Evolutionary conservation across 2,329 filamentous ascomycete species (phyloP).

Genomic region (Aspergillus clavatus): DNA sequence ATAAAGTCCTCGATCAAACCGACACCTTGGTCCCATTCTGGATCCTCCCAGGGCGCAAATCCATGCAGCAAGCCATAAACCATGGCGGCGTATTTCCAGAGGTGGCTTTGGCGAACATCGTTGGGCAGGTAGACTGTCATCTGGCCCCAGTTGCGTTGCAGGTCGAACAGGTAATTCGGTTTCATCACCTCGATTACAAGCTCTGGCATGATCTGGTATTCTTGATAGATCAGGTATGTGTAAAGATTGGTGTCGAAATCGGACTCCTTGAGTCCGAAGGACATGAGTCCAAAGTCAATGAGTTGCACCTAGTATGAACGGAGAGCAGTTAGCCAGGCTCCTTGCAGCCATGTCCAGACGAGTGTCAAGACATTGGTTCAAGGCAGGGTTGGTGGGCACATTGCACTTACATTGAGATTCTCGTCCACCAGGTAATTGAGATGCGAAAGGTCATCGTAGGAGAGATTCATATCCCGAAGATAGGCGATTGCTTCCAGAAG

Average conservation of each 20-base stretch:
- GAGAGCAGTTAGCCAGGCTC: not conserved
- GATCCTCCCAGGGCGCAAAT: slow-evolving; percentile 29
- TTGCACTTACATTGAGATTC: slow-evolving; percentile 14
- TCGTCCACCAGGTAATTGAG: slow-evolving; percentile 28
- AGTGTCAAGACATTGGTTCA: not conserved
- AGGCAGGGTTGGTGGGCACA: too few species aligned
- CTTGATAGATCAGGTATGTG: slow-evolving; percentile 18
- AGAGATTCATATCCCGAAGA: slow-evolving; percentile 26
- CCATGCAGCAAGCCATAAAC: slow-evolving; percentile 31
- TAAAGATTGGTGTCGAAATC: slow-evolving; percentile 3
- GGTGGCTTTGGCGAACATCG: slow-evolving; percentile 14
- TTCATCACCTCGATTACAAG: slow-evolving; percentile 14
- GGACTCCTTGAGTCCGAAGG: slow-evolving; percentile 9
- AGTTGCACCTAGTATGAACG: slow-evolving; percentile 15
- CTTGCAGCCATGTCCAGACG: not conserved
- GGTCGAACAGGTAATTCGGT: too few species aligned
- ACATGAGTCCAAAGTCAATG: slow-evolving; percentile 3
- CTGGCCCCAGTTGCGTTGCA: too few species aligned
- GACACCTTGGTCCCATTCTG: slow-evolving; percentile 6
- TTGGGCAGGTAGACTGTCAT: slow-evolving; percentile 2
- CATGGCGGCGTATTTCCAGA: slow-evolving; percentile 28
- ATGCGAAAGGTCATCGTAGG: slow-evolving; percentile 27
- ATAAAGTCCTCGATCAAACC: slow-evolving; percentile 1
- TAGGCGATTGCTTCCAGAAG: slow-evolving; percentile 26
- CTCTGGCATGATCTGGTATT: slow-evolving; percentile 27